These are phyloP conservation scores for Exophiala spinifera DNA, from an alignment of 2,329 filamentous ascomycete genomes.

Conservation along the genomic window DNA sequence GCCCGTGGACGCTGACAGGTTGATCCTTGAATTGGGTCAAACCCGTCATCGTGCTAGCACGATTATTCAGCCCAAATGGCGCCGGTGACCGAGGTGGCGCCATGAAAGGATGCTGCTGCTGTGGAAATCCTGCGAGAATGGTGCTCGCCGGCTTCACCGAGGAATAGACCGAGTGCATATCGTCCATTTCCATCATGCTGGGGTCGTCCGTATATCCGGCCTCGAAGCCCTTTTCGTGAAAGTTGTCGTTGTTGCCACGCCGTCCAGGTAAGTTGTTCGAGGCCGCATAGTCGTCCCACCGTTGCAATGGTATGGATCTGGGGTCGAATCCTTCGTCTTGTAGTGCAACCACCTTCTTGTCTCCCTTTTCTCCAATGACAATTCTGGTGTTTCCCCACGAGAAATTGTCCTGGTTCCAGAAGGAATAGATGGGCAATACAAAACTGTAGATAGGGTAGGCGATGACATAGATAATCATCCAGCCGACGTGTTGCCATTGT, in stretches of 20 bases:
- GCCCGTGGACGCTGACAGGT: slow-evolving; percentile 43
- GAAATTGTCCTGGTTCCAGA: slow-evolving; percentile 99
- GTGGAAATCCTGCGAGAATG: slow-evolving; percentile 78
- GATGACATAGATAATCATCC: slow-evolving; percentile 99
- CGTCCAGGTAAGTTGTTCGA: slow-evolving; percentile 86
- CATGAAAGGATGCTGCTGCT: slow-evolving; percentile 65
- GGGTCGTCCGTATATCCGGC: slow-evolving; percentile 67
- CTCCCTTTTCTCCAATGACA: slow-evolving; percentile 89
- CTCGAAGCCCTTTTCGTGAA: slow-evolving; percentile 54
- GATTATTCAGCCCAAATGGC: slow-evolving; percentile 60
- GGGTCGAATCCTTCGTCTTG: slow-evolving; percentile 85
- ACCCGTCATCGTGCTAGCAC: slow-evolving; percentile 70
- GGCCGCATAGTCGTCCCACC: slow-evolving; percentile 94
- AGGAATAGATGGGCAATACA: slow-evolving; percentile 88
- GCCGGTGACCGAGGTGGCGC: slow-evolving; percentile 73
- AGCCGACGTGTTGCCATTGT: slow-evolving; percentile 97
- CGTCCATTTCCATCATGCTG: slow-evolving; percentile 84
- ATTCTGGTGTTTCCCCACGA: slow-evolving; percentile 98
- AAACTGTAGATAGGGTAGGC: slow-evolving; percentile 94
- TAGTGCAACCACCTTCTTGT: slow-evolving; percentile 83
- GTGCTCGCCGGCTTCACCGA: slow-evolving; percentile 83
- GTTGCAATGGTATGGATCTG: slow-evolving; percentile 85
- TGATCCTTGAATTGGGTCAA: slow-evolving; percentile 63
- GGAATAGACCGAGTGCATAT: slow-evolving; percentile 95
- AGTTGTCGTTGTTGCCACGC: slow-evolving; percentile 60